A percentile compares a stretch with the other conserved stretches of the same genome.
phyloP scores from a whole-genome alignment of 139 green algal species.

The Trebouxia sp. region DNA sequence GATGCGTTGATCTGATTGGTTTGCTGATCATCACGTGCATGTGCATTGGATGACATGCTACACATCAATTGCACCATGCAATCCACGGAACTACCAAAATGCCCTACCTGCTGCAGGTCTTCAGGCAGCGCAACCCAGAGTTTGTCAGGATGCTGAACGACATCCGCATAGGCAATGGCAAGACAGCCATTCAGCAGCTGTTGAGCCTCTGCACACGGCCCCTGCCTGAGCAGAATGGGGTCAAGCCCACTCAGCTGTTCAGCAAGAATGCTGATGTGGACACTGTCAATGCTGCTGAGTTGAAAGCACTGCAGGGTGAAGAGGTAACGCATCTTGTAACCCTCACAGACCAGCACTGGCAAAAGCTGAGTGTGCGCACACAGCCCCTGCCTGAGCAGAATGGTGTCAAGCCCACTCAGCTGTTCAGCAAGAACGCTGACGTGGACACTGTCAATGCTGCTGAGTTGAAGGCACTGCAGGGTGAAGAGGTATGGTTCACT shows the following conservation, averaged over 20 bases:
- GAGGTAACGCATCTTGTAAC: neutral
- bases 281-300: conserved; percentile 50
- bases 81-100: too few relatives aligned
- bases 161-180: conserved; percentile 40
- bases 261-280: conserved; percentile 71
- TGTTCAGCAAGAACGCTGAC: conserved; percentile 67
- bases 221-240: conserved; percentile 44
- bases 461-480: conserved; percentile 50
- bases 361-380: too few relatives aligned
- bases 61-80: too few relatives aligned
- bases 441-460: conserved; percentile 60
- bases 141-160: conserved; percentile 65
- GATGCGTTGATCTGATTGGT: too few relatives aligned
- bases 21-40: too few relatives aligned
- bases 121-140: conserved; percentile 52
- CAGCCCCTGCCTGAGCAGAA: conserved; percentile 41
- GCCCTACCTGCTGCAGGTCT: conserved; percentile 47
- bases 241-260: conserved; percentile 68
- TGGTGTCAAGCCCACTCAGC: conserved; percentile 63
- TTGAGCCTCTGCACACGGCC: conserved; percentile 38
- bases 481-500: too few relatives aligned
- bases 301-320: conserved; percentile 43
- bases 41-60: too few relatives aligned
- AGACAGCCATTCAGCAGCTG: conserved; percentile 41
- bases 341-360: too few relatives aligned